phyloP scores from a whole-genome alignment of 2,329 filamentous ascomycete species.

The Xylariaceae sp. region DNA sequence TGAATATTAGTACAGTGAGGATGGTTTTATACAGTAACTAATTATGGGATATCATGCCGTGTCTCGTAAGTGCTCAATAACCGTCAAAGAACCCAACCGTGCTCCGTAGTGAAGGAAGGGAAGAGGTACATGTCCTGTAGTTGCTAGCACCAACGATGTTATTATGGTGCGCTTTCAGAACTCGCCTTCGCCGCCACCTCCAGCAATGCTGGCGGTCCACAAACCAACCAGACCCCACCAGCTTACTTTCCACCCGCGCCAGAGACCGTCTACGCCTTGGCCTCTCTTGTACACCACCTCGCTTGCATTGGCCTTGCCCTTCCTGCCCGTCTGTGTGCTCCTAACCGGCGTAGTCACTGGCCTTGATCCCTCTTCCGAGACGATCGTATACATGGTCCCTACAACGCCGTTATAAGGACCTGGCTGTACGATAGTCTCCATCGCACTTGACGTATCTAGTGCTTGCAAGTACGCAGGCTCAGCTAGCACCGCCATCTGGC shows the following conservation, averaged over 20 bases:
- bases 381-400: conserved; percentile 86
- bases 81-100: conserved; percentile 4
- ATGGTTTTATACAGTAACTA: conserved; percentile 18
- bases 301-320: conserved; percentile 31
- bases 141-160: background rate
- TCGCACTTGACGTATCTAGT: conserved; percentile 37
- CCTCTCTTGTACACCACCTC: conserved; percentile 51
- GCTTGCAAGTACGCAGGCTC: conserved; percentile 47
- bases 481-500: conserved; percentile 70
- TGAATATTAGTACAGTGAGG: conserved; percentile 5
- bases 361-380: conserved; percentile 71
- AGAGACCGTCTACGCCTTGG: conserved; percentile 63
- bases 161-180: conserved; percentile 36
- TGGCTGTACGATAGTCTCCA: conserved; percentile 73
- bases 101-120: conserved; percentile 12
- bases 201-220: conserved; percentile 63
- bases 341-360: conserved; percentile 35
- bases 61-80: conserved; percentile 31
- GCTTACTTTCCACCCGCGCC: conserved; percentile 70
- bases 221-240: conserved; percentile 73
- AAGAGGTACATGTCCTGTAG: background rate
- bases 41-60: conserved; percentile 38
- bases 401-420: conserved; percentile 80
- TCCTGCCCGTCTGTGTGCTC: conserved; percentile 25
- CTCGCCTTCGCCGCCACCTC: conserved; percentile 55